A percentile compares a stretch with the other conserved stretches of the same genome.
Conservation (phyloP, 1,284 basidiomycete genomes). For the Boletus semigastroideus region DNA sequence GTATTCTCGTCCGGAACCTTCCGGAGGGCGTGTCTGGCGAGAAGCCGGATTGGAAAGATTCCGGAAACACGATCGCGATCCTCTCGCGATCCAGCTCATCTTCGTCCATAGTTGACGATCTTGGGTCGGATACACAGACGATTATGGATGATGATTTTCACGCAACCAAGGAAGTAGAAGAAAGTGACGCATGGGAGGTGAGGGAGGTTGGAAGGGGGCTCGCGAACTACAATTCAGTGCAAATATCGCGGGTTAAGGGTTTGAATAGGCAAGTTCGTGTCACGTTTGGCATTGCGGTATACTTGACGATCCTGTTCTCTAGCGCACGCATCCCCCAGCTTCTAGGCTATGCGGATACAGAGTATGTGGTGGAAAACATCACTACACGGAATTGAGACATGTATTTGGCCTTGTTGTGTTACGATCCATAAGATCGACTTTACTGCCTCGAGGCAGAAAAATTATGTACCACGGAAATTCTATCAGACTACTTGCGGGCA, state of each 20-base stretch:
- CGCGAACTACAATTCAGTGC: constrained; percentile 94
- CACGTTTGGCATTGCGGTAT: fast-evolving
- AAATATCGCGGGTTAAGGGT: constrained; percentile 88
- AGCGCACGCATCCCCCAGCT: constrained; percentile 82
- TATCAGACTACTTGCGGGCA: constrained; percentile 90
- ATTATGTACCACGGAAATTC: constrained; percentile 89
- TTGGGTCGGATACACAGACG: constrained; percentile 24
- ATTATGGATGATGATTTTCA: constrained; percentile 32
- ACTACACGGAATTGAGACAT: constrained; percentile 50
- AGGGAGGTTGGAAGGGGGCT: constrained; percentile 92
- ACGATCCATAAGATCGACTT: constrained; percentile 10
- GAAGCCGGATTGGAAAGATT: constrained; percentile 24
- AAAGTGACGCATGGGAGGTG: constrained; percentile 67
- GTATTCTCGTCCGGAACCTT: constrained; percentile 65
- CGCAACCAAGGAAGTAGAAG: constrained; percentile 29
- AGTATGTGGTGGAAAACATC: constrained; percentile 95
- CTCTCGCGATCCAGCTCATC: constrained; percentile 40
- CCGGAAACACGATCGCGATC: constrained; percentile 36
- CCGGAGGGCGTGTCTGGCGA: constrained; percentile 28
- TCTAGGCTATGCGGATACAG: constrained; percentile 92
- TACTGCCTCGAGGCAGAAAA: constrained; percentile 16
- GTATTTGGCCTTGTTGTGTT: constrained; percentile 28
- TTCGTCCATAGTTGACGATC: constrained; percentile 36
- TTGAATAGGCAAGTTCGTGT: constrained; percentile 70
- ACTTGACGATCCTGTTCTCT: constrained; percentile 4